Base-by-base conservation (phyloP, 345 rosid species). In the Abelmoschus esculentus region DNA sequence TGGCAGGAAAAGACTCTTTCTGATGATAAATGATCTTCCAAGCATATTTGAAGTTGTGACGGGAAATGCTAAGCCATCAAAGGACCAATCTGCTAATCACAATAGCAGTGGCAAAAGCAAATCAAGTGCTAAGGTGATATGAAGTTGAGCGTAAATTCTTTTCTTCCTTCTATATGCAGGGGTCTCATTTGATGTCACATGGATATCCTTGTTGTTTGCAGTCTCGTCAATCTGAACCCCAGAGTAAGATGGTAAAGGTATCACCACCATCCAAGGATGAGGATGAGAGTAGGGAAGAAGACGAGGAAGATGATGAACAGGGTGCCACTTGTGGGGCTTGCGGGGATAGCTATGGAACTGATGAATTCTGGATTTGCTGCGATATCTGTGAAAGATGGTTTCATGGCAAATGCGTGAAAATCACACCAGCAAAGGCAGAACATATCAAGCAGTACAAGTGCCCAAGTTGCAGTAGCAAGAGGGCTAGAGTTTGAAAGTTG, bases 341-440 rank as follows among this genome's bases (percentile, higher is more conserved):
- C 58, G 97, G 97, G 66, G 99, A 96, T 71, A 96, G 80, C 83
- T 85, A 96, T 55, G 98, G 93, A 47, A 77, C 87, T 26, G 99
- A 96, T 32, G 99, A 92, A 76, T 96, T 96, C 75, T 92, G 99
- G 99, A 96, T 96, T 70, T 96, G 97, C 88, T 92, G 98, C 0
- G 99, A 96, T 57, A 77, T 90, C 0, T 92, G 97, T 14, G 99
- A 96, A 90, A 87, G 81, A 83, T 92, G 98, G 99, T 92, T 96
- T 84, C 99, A 92, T 75, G 98, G 99, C 3, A 96, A 96, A 79
- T 92, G 99, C n/a, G 99, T 96, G 78, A 96, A 96, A 92, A 96
- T 92, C 29, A 96, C 99, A 36, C 99, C 99, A 3, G 99, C 99
- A 68, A 96, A 96, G 80, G 99, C 96, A 1, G 99, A 96, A 80